phyloP scores from a whole-genome alignment of 2,329 filamentous ascomycete species.

The Cercospora brassicicola region DNA sequence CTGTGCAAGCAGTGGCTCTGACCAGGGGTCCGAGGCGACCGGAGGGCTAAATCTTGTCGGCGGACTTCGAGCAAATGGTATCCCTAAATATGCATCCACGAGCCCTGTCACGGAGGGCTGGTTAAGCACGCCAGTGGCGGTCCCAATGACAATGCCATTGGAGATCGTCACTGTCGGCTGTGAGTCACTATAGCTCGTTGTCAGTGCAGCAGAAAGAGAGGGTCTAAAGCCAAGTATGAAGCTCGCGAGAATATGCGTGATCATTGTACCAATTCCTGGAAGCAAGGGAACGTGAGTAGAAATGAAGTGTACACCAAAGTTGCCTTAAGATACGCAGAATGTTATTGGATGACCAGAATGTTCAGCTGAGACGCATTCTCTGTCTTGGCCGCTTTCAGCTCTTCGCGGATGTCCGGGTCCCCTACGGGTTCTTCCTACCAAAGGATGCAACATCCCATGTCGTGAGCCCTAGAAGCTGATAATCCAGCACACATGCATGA shows the following conservation, averaged over 20 bases:
- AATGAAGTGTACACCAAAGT: neutral
- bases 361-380: neutral
- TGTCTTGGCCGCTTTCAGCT: neutral
- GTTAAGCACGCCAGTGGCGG: conserved; percentile 31
- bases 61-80: conserved; percentile 39
- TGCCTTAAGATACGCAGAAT: neutral
- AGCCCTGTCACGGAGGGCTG: conserved; percentile 32
- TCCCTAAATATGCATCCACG: conserved; percentile 40
- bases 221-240: neutral
- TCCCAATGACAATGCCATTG: conserved; percentile 34
- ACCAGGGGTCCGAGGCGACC: conserved; percentile 3
- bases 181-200: neutral
- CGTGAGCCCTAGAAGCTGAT: neutral
- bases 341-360: neutral
- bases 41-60: conserved; percentile 38
- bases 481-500: neutral
- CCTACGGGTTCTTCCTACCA: neutral
- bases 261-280: neutral
- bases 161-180: conserved; percentile 35
- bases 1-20: neutral
- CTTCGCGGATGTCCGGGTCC: neutral
- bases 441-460: neutral
- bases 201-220: neutral
- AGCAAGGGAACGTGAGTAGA: neutral
- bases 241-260: neutral